Conservation (phyloP, 106 monocot species). For the Xerophyta viscosa region DNA sequence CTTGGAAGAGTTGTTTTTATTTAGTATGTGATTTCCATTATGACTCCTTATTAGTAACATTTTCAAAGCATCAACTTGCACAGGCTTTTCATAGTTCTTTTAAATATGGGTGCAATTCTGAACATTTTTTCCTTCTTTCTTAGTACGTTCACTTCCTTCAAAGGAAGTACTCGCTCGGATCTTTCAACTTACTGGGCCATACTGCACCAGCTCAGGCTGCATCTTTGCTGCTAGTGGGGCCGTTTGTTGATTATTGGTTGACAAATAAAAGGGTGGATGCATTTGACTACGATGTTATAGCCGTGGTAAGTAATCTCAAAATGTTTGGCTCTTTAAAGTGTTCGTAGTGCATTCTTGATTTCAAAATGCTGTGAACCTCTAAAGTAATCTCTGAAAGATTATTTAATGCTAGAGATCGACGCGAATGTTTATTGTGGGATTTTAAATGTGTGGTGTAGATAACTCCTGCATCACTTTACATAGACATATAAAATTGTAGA, state of each 20-base stretch:
- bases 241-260: slow-evolving; percentile 65
- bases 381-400: too few relatives aligned
- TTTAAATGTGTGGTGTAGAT: neutral
- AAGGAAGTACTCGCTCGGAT: slow-evolving; percentile 62
- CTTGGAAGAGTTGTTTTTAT: too few relatives aligned
- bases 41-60: too few relatives aligned
- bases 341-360: too few relatives aligned
- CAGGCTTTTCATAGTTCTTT: too few relatives aligned
- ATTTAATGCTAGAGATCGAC: neutral
- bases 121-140: neutral
- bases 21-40: too few relatives aligned
- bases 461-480: neutral
- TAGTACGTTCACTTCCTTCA: slow-evolving; percentile 68
- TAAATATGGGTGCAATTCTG: too few relatives aligned
- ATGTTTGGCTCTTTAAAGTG: neutral
- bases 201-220: slow-evolving; percentile 60
- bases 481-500: neutral
- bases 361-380: too few relatives aligned
- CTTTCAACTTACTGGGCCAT: slow-evolving; percentile 59
- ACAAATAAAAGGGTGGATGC: slow-evolving; percentile 57
- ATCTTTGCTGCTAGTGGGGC: slow-evolving; percentile 44
- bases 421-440: neutral
- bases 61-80: too few relatives aligned
- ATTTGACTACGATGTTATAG: slow-evolving; percentile 36
- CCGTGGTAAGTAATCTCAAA: slow-evolving; percentile 25